Base-by-base conservation (phyloP, 1,139 yeast species). In the Yamadazyma friedrichii region DNA sequence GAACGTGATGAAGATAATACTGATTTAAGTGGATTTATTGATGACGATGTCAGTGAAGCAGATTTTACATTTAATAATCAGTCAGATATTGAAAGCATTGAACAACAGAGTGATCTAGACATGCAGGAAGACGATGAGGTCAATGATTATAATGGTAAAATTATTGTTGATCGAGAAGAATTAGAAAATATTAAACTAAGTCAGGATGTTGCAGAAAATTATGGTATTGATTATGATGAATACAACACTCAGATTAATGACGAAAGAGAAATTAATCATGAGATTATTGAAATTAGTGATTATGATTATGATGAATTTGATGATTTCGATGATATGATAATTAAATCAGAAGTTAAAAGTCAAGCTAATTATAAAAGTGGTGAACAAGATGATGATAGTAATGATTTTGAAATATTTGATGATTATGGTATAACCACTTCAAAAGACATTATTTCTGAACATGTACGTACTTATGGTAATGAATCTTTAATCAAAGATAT, bases 401-500 rank as follows among this genome's bases (percentile, higher is more conserved):
- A 32, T 20, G 37, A 33, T n/a, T 30, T 37, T 32, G 47, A 41
- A 27, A 38, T 40, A 24, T 36, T 40, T 22, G 66, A 62, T 35
- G 56, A 26, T 12, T 38, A 56, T 33, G 52, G 51, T 10, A 45
- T 48, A 39, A 44, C 53, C 28, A 43, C 54, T 2, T 39, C 49
- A 9, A 43, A 26, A 15, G 49, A 45, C 42, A 50, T 51, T 28
- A 46, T 51, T 3, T 25, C 40, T 11, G 52, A 47, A 35, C 42
- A 49, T 37, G 36, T 52, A 46, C 36, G 52, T 41, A 42, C 9
- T 58, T 64, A 16, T 17, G 75, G 74, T 2, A 56, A 67, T 3
- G 74, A 61, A 39, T 43, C 51, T 1, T 69, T 67, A 34, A 66
- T 71, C 1, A 57, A 65, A 2, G 98, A 91, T 43, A 84, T 88